Percentiles rank a stretch among this genome's conserved stretches.
phyloP scores from a whole-genome alignment of 306 rosid genomes.

The Ceratonia siliqua region DNA sequence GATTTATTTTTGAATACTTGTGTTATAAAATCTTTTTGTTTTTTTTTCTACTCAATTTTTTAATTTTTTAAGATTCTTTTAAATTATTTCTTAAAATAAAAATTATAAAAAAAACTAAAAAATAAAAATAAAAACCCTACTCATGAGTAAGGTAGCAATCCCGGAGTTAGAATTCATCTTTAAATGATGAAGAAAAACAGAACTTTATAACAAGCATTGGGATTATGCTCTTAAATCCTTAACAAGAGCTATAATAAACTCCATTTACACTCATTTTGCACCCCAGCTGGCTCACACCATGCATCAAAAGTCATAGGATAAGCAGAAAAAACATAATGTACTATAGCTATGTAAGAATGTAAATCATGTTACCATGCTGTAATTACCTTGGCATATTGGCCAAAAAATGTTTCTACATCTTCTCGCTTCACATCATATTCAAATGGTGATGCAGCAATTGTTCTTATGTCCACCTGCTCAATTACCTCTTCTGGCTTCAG shows the following conservation, averaged over 20 bases:
- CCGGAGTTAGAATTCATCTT: conserved; percentile 14
- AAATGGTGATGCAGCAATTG: no score
- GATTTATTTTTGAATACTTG: no score
- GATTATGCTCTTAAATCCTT: neutral
- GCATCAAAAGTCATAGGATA: conserved; percentile 10
- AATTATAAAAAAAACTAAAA: no score
- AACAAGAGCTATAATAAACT: conserved; percentile 4
- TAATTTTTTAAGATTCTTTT: no score
- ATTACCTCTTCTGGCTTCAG: no score
- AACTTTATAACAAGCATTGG: neutral
- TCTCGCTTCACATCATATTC: conserved; percentile 71
- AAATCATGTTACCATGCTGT: neutral
- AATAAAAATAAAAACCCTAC: no score
- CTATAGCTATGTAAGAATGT: neutral
- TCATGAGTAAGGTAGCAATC: no score
- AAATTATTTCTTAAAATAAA: no score
- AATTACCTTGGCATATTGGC: conserved; percentile 65
- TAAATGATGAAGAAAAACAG: neutral
- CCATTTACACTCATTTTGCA: neutral
- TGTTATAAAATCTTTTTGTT: no score
- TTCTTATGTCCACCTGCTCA: no score
- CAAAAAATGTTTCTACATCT: conserved; percentile 64
- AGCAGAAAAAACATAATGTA: neutral
- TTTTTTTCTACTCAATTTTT: no score
- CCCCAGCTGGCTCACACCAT: neutral